These are phyloP conservation scores for Myxozyma nipponensis DNA, from an alignment of 805 yeast genomes.

Conservation along the genomic window DNA sequence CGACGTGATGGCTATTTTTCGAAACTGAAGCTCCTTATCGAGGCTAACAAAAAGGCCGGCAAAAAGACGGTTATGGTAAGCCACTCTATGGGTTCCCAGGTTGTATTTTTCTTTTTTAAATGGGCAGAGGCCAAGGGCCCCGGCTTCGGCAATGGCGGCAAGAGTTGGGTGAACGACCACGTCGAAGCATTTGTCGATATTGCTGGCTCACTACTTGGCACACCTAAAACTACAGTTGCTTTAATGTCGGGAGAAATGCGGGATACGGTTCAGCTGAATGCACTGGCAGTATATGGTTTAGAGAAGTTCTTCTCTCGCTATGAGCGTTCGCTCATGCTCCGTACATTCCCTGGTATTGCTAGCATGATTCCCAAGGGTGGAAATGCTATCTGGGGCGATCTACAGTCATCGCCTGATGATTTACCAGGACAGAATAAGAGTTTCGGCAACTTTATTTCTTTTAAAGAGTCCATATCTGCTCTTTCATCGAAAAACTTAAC, in stretches of 20 bases:
- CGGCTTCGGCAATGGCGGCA: slow-evolving; percentile 86
- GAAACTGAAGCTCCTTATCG: slow-evolving; percentile 69
- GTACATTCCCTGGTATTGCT: slow-evolving; percentile 91
- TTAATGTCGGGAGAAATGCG: slow-evolving; percentile 96
- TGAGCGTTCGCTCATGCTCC: slow-evolving; percentile 80
- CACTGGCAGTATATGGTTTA: slow-evolving; percentile 87
- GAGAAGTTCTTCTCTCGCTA: slow-evolving; percentile 88
- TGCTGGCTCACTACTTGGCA: slow-evolving; percentile 85
- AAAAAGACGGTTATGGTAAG: slow-evolving; percentile 73
- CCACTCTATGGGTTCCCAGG: slow-evolving; percentile 96
- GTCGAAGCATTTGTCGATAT: slow-evolving; percentile 80
- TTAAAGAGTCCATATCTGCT: slow-evolving; percentile 46
- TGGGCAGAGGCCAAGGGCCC: slow-evolving; percentile 93
- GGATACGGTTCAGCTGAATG: slow-evolving; percentile 91
- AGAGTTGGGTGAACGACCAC: slow-evolving; percentile 79
- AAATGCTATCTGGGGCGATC: slow-evolving; percentile 78
- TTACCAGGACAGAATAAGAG: slow-evolving; percentile 36
- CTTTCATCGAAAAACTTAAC: slow-evolving; percentile 55
- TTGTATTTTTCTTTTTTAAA: slow-evolving; percentile 80
- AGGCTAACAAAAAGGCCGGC: slow-evolving; percentile 53
- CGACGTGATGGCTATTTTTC: slow-evolving; percentile 81
- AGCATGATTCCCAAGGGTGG: slow-evolving; percentile 98
- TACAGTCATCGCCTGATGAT: slow-evolving; percentile 59
- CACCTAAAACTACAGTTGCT: slow-evolving; percentile 92
- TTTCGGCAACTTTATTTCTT: slow-evolving; percentile 72